These are phyloP conservation scores for Trichoderma guizhouense DNA, from an alignment of 2,329 filamentous ascomycete genomes.

Conservation along the genomic window DNA sequence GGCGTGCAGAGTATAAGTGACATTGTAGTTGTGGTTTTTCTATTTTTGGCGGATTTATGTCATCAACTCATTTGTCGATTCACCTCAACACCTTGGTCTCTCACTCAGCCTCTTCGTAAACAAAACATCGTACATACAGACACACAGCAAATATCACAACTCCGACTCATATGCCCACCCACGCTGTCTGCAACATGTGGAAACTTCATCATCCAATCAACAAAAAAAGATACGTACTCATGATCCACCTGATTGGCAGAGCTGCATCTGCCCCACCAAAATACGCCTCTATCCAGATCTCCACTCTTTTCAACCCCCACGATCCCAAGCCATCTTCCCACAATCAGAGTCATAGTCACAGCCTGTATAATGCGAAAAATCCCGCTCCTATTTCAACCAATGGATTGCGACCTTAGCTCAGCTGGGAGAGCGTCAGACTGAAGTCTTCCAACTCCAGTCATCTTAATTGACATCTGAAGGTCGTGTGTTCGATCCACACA, in stretches of 20 bases:
- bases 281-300: background rate
- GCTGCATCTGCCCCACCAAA: background rate
- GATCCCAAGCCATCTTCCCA: background rate
- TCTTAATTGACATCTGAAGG: slow-evolving; percentile 15
- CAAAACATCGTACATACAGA: background rate
- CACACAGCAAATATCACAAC: background rate
- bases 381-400: background rate
- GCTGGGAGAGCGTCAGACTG: slow-evolving; percentile 19
- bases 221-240: background rate
- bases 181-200: background rate
- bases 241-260: background rate
- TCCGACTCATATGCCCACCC: background rate
- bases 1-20: slow-evolving; percentile 28
- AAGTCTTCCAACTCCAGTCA: slow-evolving; percentile 15
- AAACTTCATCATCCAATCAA: background rate
- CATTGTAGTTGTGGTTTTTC: slow-evolving; percentile 20
- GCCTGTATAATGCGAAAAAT: slow-evolving; percentile 3
- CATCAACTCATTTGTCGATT: background rate
- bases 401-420: slow-evolving; percentile 17
- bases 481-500: slow-evolving; percentile 19
- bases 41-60: background rate
- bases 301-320: background rate
- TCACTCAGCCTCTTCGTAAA: background rate
- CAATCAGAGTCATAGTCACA: background rate
- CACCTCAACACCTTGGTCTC: background rate